Percentiles rank a stretch among this genome's conserved stretches.
Evolutionary conservation across 2,329 filamentous ascomycete genomes (phyloP).

Genomic region (Fragosphaeria purpurea): DNA sequence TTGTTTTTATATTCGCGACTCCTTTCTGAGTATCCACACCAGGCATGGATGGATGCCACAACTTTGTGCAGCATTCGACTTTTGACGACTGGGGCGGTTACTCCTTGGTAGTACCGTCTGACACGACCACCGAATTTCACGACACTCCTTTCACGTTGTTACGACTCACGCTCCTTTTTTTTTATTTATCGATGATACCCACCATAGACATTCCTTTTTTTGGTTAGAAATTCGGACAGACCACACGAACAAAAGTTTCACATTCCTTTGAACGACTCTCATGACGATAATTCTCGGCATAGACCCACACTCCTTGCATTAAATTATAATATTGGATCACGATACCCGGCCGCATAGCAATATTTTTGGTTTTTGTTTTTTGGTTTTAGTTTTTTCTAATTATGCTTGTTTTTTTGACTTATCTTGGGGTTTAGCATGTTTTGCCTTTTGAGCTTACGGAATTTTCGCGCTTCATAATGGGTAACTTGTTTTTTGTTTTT

Average conservation of each 20-base stretch:
- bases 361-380: slow-evolving; percentile 6
- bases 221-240: slow-evolving; percentile 12
- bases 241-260: slow-evolving; percentile 25
- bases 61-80: slow-evolving; percentile 5
- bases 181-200: slow-evolving; percentile 27
- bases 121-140: slow-evolving; percentile 22
- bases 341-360: slow-evolving; percentile 46
- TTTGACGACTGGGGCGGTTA: slow-evolving; percentile 6
- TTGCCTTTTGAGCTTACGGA: no score
- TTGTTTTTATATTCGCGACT: slow-evolving; percentile 17
- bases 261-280: slow-evolving; percentile 19
- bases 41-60: slow-evolving; percentile 11
- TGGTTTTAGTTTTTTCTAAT: not conserved
- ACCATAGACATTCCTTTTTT: slow-evolving; percentile 35
- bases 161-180: slow-evolving; percentile 23
- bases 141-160: slow-evolving; percentile 19
- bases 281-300: slow-evolving; percentile 25
- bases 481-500: not conserved
- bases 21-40: slow-evolving; percentile 15
- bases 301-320: slow-evolving; percentile 35
- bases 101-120: slow-evolving; percentile 8
- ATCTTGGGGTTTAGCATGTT: no score
- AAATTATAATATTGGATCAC: slow-evolving; percentile 24
- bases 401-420: not conserved
- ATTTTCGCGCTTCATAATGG: no score